phyloP scores from a whole-genome alignment of 1,284 basidiomycete genomes.

The Ustilago crameri region DNA sequence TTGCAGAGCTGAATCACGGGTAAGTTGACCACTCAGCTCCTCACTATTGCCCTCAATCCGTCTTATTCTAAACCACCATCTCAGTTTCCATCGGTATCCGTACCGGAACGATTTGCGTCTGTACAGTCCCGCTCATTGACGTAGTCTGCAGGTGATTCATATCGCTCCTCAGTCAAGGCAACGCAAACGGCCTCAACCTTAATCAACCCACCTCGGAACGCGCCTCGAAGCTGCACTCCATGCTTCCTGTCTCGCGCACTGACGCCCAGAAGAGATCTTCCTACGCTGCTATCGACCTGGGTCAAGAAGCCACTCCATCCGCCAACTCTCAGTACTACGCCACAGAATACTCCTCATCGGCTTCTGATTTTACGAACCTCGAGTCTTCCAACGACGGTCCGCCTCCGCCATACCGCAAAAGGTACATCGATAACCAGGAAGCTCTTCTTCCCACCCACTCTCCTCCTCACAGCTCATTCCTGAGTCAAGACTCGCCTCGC shows the following conservation, averaged over 20 bases:
- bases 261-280: slow-evolving; percentile 41
- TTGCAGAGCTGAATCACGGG: background rate
- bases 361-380: slow-evolving; percentile 15
- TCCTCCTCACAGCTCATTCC: slow-evolving; percentile 16
- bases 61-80: background rate
- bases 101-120: no score
- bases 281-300: slow-evolving; percentile 31
- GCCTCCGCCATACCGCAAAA: slow-evolving; percentile 43
- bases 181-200: background rate
- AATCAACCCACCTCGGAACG: slow-evolving; percentile 3
- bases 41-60: background rate
- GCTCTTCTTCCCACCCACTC: slow-evolving; percentile 44
- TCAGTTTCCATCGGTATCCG: background rate
- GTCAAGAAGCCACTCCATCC: slow-evolving; percentile 7
- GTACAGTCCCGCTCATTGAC: background rate
- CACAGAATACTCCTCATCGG: slow-evolving; percentile 13
- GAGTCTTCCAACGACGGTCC: slow-evolving; percentile 20
- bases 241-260: slow-evolving; percentile 41
- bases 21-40: slow-evolving; percentile 3
- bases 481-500: slow-evolving; percentile 26
- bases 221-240: slow-evolving; percentile 22
- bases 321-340: slow-evolving; percentile 15
- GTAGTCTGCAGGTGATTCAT: background rate
- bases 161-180: background rate
- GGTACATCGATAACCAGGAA: slow-evolving; percentile 43